Percentiles rank a stretch among this genome's conserved stretches.
Evolutionary conservation across 257 asterid genomes (phyloP).

Genomic region (Agastache rugosa): DNA sequence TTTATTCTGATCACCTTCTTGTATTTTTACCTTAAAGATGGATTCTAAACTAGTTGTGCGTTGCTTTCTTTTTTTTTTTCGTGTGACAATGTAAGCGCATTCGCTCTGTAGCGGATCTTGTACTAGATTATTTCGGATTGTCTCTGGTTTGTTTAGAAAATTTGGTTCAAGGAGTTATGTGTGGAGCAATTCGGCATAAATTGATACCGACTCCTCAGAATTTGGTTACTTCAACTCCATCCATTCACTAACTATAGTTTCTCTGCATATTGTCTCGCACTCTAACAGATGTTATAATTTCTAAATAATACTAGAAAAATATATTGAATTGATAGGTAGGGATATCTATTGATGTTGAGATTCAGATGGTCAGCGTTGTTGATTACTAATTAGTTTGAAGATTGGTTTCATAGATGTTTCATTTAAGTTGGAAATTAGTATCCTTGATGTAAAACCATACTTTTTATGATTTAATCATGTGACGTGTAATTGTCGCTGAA

Average conservation of each 20-base stretch:
- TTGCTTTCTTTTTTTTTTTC: not conserved
- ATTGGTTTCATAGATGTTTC: not conserved
- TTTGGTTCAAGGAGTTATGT: not conserved
- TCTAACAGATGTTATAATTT: not conserved
- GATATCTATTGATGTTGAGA: constrained; percentile 7
- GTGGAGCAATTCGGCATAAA: not conserved
- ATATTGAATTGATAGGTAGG: not conserved
- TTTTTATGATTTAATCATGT: not conserved
- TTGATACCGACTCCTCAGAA: too few species aligned
- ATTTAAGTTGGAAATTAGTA: not conserved
- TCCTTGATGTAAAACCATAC: not conserved
- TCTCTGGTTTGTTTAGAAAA: not conserved
- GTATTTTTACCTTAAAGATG: not conserved
- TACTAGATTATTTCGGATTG: too few species aligned
- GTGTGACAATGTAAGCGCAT: too few species aligned
- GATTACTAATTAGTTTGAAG: constrained; percentile 12
- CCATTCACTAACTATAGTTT: not conserved
- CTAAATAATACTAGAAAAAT: constrained; percentile 13
- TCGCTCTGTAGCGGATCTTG: too few species aligned
- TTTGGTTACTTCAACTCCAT: too few species aligned
- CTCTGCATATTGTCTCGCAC: constrained; percentile 4
- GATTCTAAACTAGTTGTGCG: not conserved
- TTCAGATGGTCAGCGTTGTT: constrained; percentile 20
- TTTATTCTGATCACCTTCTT: not conserved
- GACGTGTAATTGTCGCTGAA: not conserved